Conservation (phyloP, 202 grass and related monocot genomes). For the Hordeum pubiflorum region DNA sequence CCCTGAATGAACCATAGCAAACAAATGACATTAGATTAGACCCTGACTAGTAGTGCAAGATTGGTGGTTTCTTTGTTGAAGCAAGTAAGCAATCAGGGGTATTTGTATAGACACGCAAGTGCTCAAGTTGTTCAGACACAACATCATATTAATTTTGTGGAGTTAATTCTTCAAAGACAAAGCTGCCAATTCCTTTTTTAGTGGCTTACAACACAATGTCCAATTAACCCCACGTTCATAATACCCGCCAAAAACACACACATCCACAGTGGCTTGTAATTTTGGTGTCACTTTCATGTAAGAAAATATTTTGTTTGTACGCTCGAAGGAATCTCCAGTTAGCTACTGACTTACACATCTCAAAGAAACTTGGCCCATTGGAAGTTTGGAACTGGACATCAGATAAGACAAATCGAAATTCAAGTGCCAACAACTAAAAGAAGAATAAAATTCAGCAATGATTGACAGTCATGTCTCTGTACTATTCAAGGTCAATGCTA, state of each 20-base stretch:
- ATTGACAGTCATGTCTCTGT: neutral
- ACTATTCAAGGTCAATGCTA: neutral
- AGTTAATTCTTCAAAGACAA: neutral
- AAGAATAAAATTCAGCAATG: neutral
- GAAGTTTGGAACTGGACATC: neutral
- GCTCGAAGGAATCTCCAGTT: neutral
- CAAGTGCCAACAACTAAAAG: neutral
- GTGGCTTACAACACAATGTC: neutral
- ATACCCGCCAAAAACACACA: neutral
- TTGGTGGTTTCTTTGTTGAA: neutral
- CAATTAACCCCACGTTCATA: neutral
- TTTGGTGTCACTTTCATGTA: neutral
- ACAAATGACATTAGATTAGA: neutral
- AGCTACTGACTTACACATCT: slow-evolving; percentile 6
- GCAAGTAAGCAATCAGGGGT: neutral
- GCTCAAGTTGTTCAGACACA: neutral
- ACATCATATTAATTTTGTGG: neutral
- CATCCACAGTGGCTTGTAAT: neutral
- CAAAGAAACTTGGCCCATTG: neutral
- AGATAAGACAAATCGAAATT: neutral
- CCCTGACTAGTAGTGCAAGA: neutral
- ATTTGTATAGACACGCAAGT: neutral
- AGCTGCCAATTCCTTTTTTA: neutral
- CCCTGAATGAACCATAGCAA: slow-evolving; percentile 28
- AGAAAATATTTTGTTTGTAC: slow-evolving; percentile 1